Percentiles rank a stretch among this genome's conserved stretches.
phyloP scores from a whole-genome alignment of 139 green algal species.

The Yamagishiella unicocca region DNA sequence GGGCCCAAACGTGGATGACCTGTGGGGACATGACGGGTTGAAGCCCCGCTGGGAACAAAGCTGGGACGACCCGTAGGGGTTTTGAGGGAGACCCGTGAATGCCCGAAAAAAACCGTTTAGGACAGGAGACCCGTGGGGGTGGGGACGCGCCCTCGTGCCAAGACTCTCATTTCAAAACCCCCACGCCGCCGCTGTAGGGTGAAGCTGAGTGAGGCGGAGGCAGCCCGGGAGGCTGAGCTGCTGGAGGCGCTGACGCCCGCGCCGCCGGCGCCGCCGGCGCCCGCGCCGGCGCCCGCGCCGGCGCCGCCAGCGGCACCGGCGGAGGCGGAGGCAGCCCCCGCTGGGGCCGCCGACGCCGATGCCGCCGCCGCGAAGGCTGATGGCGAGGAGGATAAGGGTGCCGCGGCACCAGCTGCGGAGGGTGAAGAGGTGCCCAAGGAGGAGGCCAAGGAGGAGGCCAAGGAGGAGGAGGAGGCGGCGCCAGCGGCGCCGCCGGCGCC shows the following conservation, averaged over 20 bases:
- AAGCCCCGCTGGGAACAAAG: too few relatives aligned
- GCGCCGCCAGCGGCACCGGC: neutral
- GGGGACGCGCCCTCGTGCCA: too few relatives aligned
- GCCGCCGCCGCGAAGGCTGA: neutral
- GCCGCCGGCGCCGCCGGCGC: neutral
- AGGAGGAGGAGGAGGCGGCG: neutral
- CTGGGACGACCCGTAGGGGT: too few relatives aligned
- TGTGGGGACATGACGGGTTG: too few relatives aligned
- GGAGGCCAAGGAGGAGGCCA: neutral
- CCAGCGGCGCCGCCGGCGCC: neutral
- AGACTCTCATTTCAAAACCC: too few relatives aligned
- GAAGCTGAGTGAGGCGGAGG: slow-evolving; percentile 21
- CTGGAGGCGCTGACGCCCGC: slow-evolving; percentile 19
- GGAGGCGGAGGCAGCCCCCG: neutral
- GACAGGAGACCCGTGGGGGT: too few relatives aligned
- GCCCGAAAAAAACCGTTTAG: too few relatives aligned
- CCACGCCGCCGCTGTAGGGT: neutral
- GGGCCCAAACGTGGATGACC: too few relatives aligned
- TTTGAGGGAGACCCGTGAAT: too few relatives aligned
- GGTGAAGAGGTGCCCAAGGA: neutral
- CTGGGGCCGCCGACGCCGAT: neutral
- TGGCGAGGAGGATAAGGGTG: neutral
- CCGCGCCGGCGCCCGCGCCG: too few relatives aligned
- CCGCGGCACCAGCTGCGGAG: neutral
- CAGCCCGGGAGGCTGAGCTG: neutral